Evolutionary conservation across 257 asterid genomes (phyloP).

Genomic region (Cordia subcordata): DNA sequence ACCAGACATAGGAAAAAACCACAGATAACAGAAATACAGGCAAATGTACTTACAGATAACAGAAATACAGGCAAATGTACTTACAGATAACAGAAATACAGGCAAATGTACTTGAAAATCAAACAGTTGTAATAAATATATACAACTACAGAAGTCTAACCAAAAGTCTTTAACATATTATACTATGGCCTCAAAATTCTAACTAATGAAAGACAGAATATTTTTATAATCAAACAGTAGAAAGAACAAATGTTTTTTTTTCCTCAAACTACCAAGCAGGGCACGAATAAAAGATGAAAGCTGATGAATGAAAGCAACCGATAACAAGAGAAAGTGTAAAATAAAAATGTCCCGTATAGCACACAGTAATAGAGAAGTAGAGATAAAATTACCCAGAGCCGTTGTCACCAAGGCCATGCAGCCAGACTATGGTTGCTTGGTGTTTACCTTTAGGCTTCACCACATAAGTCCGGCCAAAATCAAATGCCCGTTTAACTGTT

Average conservation of each 20-base stretch:
- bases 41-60: background rate
- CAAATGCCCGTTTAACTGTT: slow-evolving; percentile 50
- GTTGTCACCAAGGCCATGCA: slow-evolving; percentile 88
- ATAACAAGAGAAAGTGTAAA: background rate
- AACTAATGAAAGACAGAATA: no score
- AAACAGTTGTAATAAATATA: no score
- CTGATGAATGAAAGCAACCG: background rate
- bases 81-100: background rate
- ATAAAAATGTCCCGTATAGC: background rate
- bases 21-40: background rate
- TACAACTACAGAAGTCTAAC: no score
- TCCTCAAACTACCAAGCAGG: no score
- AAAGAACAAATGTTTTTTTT: no score
- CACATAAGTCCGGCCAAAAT: slow-evolving; percentile 72
- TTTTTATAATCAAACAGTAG: no score
- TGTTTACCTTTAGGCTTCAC: slow-evolving; percentile 82
- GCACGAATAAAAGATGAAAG: no score
- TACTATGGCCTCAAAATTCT: no score
- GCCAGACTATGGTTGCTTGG: slow-evolving; percentile 84
- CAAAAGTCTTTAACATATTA: no score
- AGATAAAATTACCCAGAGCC: slow-evolving; percentile 54
- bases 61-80: background rate
- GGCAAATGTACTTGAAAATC: no score
- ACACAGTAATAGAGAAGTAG: slow-evolving; percentile 3
- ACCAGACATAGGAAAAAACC: background rate